Base-by-base conservation (phyloP, 164 flowering plant species). In the Liriodendron chinense region DNA sequence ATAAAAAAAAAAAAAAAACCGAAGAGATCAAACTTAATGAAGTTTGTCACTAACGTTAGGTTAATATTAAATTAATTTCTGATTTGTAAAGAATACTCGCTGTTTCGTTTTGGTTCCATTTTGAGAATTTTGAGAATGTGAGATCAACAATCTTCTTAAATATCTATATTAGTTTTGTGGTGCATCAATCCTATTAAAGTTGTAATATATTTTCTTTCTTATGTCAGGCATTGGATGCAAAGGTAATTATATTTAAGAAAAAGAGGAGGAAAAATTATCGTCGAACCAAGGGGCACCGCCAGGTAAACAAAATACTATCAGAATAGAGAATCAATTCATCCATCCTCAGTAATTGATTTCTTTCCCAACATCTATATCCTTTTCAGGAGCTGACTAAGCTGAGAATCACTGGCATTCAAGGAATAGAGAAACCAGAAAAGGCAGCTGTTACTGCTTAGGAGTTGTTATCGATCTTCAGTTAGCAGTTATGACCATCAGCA, bases 251-350 rank as follows among this genome's bases (percentile, higher is more conserved):
- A 76, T 96, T 96, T 69, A 96, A 96, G 93, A 96, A 96, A 83
- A 96, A 96, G 83, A 87, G 98, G 75, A 89, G 98, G 74, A 96
- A 96, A 91, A 94, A 94, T 75, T 96, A 96, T 78, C 91, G 98
- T 1, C 77, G 98, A 77, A 91, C 96, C 74, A 96, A 89, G 78
- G 98, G 98, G 61, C 99, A 96, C 79, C 91, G 98, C 43, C 99
- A 94, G 93, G 98, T 96, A 89, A 77, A 61, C 75, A 23, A 43
- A 57, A 48, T 24, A 73, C 16, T 8, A 1, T 49, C 24, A 65
- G 25, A 47, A 69, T 24, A 57, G 47, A 24, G 14, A 50, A 70
- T 50, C 21, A 25, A 56, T 69, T 22, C 64, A 71, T 64, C 56
- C 12, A 0, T 13, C 1, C 16, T 68, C 22, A 23, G 25, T 61